Percentiles rank a stretch among this genome's conserved stretches.
phyloP scores from a whole-genome alignment of 495 filamentous ascomycete species.

The Podospora tetraspora region DNA sequence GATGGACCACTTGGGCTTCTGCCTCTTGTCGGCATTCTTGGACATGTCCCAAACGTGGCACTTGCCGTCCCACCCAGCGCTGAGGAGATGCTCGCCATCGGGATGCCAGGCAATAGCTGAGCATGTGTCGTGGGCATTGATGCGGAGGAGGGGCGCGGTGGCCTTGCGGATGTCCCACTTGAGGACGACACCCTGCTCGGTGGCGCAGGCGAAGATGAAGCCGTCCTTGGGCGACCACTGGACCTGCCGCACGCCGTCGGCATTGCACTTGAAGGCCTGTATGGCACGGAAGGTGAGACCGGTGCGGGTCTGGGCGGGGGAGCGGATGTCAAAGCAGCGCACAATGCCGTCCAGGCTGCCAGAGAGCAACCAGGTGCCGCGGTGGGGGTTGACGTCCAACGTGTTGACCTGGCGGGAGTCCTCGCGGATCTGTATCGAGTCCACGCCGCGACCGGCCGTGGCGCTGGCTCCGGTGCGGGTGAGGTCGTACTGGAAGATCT shows the following conservation, averaged over 20 bases:
- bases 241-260: conserved; percentile 80
- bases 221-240: conserved; percentile 85
- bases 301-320: conserved; percentile 33
- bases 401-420: conserved; percentile 89
- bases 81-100: conserved; percentile 84
- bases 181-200: conserved; percentile 71
- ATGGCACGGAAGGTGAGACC: conserved; percentile 41
- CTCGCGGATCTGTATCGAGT: conserved; percentile 65
- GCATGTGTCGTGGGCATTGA: conserved; percentile 76
- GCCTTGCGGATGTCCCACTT: conserved; percentile 52
- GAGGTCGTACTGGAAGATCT: conserved; percentile 82
- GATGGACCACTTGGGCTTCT: conserved; percentile 65
- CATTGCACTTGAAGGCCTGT: conserved; percentile 47
- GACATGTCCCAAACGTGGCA: conserved; percentile 93
- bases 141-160: conserved; percentile 52
- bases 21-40: conserved; percentile 66
- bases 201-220: conserved; percentile 80
- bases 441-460: conserved; percentile 50
- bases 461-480: conserved; percentile 43
- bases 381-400: conserved; percentile 82
- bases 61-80: conserved; percentile 73
- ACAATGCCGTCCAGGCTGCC: conserved; percentile 91
- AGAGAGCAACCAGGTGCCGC: conserved; percentile 70
- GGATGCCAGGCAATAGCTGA: conserved; percentile 91
- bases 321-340: conserved; percentile 53